Base-by-base conservation (phyloP, 2,329 filamentous ascomycete genomes). In the Lachnellula arida region DNA sequence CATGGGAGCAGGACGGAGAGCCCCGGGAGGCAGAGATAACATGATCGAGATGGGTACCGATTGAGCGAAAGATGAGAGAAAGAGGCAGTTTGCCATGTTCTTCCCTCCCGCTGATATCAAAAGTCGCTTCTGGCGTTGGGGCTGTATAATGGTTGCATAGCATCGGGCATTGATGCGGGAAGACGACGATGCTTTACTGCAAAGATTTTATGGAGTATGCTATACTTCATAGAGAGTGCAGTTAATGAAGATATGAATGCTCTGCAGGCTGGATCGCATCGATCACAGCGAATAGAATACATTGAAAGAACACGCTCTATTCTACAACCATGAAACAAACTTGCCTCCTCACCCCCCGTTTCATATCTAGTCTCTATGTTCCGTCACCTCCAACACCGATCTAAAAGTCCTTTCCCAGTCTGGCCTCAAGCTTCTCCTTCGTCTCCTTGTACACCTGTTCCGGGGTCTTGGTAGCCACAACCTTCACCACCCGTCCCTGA, bases 401-500 rank as follows among this genome's bases (percentile, higher is more conserved):
- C 63, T 68, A 77, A 49, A 79, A 72, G 28, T 70, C 66, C 55
- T 74, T 68, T 39, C 80, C 79, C 46, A 86, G 70, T 56, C 74
- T 75, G 66, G 76, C 72, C 47, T 69, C 71, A 48, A 87, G 72
- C 66, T 75, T 74, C 67, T 73, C 73, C 68, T 76, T 72, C 1
- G 82, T 86, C 51, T 74, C 76, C 62, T 70, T 69, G 67, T 81
- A 84, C 49, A 87, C 84, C 67, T 70, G 79, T 28, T 89, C 85
- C 2, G 89, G 86, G 7, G 74, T 67, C 44, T 82, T 80, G 25
- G 85, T 87, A 32, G 92, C 90, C 65, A 86, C 79, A 46, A 97
- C 81, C 76, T 86, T 89, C 71, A 96, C 82, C 15, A 97, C 91
- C 70, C 86, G 86, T 66, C 82, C 85, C 74, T 92, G 78, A 67